Evolutionary conservation across 495 filamentous ascomycete genomes (phyloP).

Genomic region (Lophiostoma macrostomum): DNA sequence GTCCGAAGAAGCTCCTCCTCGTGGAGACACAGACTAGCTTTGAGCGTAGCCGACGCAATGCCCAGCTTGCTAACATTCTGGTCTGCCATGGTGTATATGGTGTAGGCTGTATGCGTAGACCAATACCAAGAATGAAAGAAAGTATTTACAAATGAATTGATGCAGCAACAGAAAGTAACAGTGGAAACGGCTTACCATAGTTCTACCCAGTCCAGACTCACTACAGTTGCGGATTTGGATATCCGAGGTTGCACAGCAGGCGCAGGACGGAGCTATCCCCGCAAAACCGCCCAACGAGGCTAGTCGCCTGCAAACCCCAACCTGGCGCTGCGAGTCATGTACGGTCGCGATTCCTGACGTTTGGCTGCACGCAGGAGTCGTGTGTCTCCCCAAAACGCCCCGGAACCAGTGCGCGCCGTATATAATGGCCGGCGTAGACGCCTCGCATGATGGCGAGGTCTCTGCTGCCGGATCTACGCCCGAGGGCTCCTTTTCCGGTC

Average conservation of each 20-base stretch:
- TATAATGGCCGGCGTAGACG: constrained; percentile 10
- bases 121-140: neutral
- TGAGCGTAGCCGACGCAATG: constrained; percentile 26
- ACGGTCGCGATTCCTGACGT: neutral
- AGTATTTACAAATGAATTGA: neutral
- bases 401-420: too few species aligned
- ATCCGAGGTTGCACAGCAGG: too few species aligned
- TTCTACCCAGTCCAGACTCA: too few species aligned
- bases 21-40: constrained; percentile 22
- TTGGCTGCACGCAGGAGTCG: neutral
- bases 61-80: constrained; percentile 28
- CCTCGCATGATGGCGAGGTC: neutral
- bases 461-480: neutral
- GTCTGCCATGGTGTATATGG: constrained; percentile 26
- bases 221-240: too few species aligned
- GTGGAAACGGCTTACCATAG: too few species aligned
- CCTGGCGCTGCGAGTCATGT: constrained; percentile 10
- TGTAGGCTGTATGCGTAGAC: neutral
- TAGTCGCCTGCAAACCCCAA: too few species aligned
- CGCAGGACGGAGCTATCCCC: too few species aligned
- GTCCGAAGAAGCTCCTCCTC: neutral
- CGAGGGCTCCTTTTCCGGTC: too few species aligned
- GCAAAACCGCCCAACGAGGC: too few species aligned
- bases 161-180: neutral
- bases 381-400: too few species aligned